Conservation (phyloP, 768 basidiomycete genomes). For the Sporobolomyces roseus region DNA sequence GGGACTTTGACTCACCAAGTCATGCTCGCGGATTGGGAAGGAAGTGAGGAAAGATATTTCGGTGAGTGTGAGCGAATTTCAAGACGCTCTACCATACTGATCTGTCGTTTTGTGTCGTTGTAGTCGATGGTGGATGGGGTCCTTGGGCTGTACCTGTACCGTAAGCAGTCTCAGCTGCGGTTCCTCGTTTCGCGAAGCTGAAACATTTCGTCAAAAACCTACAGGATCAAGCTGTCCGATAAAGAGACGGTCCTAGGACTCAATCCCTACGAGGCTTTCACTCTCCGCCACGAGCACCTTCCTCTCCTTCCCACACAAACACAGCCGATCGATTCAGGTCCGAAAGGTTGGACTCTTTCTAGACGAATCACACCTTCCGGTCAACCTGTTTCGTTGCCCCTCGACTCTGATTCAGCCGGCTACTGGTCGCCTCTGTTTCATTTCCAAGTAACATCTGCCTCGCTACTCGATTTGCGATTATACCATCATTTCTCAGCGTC, state of each 20-base stretch:
- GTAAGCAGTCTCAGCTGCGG: no score
- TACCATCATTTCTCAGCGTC: slow-evolving; percentile 33
- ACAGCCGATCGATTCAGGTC: slow-evolving; percentile 26
- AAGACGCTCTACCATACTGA: no score
- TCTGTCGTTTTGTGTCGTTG: background rate
- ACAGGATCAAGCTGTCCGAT: slow-evolving; percentile 19
- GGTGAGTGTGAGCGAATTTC: no score
- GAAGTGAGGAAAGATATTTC: slow-evolving; percentile 21
- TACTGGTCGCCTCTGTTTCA: slow-evolving; percentile 34
- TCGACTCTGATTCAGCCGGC: background rate
- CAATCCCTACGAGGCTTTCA: slow-evolving; percentile 36
- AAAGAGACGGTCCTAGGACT: slow-evolving; percentile 9
- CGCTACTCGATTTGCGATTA: slow-evolving; percentile 27
- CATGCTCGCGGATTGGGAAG: slow-evolving; percentile 28
- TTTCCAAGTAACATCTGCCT: slow-evolving; percentile 26
- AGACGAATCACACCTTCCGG: slow-evolving; percentile 20
- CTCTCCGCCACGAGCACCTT: slow-evolving; percentile 5
- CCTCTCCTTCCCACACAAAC: slow-evolving; percentile 4
- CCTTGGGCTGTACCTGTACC: slow-evolving; percentile 15
- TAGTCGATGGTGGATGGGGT: slow-evolving; percentile 21
- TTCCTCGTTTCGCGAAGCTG: no score
- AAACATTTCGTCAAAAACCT: accelerated
- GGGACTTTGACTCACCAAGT: slow-evolving; percentile 31
- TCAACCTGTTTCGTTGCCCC: slow-evolving; percentile 14
- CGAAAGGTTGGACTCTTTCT: slow-evolving; percentile 39